These are phyloP conservation scores for Sextonia rubra DNA, from an alignment of 164 flowering plant genomes.

Conservation along the genomic window DNA sequence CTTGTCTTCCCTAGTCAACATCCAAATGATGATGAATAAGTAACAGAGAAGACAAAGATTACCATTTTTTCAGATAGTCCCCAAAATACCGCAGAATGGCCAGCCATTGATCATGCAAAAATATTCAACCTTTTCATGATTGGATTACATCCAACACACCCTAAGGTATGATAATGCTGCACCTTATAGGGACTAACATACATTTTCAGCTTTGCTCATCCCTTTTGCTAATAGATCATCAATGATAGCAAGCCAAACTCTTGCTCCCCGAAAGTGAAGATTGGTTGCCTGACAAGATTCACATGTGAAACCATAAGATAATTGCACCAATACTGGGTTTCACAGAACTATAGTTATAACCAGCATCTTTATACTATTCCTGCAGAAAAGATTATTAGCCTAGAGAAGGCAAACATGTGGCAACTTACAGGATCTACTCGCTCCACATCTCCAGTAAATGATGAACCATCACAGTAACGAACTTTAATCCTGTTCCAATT, in stretches of 20 bases:
- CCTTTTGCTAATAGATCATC: constrained; percentile 69
- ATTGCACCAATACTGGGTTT: neutral
- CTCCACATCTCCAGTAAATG: constrained; percentile 71
- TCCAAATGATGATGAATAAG: no score
- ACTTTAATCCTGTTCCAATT: constrained; percentile 68
- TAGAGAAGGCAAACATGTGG: neutral
- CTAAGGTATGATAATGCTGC: no score
- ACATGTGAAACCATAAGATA: neutral
- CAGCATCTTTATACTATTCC: neutral
- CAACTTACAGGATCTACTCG: constrained; percentile 15
- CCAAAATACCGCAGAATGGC: no score
- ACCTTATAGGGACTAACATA: constrained; percentile 15
- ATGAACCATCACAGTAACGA: constrained; percentile 71
- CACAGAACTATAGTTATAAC: neutral
- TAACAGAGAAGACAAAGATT: no score
- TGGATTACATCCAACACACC: no score
- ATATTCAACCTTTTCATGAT: no score
- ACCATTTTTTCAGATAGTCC: no score
- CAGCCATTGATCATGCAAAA: no score
- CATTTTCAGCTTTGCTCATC: constrained; percentile 70
- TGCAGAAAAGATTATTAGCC: neutral
- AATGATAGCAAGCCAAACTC: constrained; percentile 57
- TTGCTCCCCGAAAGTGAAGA: constrained; percentile 76
- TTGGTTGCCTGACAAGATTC: constrained; percentile 45
- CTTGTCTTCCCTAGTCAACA: no score